Percentiles rank a stretch among this genome's conserved stretches.
Evolutionary conservation across 2,329 filamentous ascomycete species (phyloP).

Genomic region (Colletotrichum noveboracense): DNA sequence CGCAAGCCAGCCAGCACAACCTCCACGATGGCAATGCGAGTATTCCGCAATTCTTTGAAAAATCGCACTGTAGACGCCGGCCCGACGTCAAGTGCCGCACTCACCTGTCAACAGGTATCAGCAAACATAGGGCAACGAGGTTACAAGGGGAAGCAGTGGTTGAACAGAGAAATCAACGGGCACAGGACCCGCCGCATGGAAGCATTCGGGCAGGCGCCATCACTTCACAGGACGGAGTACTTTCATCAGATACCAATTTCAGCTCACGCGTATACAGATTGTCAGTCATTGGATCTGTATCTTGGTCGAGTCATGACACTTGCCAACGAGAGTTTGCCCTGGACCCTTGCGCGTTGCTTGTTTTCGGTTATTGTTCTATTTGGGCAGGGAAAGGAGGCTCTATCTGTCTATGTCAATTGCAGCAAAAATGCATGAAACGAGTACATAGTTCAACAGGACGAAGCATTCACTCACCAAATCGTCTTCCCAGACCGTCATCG

Average conservation of each 20-base stretch:
- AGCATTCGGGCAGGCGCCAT: constrained; percentile 18
- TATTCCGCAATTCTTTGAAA: not conserved
- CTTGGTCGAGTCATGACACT: not conserved
- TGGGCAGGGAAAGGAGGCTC: constrained; percentile 1
- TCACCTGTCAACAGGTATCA: not conserved
- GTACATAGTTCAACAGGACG: constrained; percentile 17
- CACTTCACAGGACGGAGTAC: constrained; percentile 14
- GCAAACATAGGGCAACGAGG: not conserved
- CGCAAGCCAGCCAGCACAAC: not conserved
- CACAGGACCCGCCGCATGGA: not conserved
- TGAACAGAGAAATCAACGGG: not conserved
- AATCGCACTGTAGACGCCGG: not conserved
- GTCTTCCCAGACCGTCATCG: not conserved
- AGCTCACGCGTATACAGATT: constrained; percentile 21
- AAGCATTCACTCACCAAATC: constrained; percentile 15
- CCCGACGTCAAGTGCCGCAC: not conserved
- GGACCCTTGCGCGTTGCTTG: constrained; percentile 8
- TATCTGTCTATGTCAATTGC: constrained; percentile 9
- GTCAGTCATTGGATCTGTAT: constrained; percentile 18
- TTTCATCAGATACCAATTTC: constrained; percentile 22
- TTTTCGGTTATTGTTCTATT: constrained; percentile 2
- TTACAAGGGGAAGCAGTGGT: not conserved
- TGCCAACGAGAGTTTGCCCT: not conserved
- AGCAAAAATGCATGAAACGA: constrained; percentile 2
- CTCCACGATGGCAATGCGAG: not conserved